A percentile compares a stretch with the other conserved stretches of the same genome.
Conservation (phyloP, 2,329 filamentous ascomycete species). For the Fusarium papillatum region DNA sequence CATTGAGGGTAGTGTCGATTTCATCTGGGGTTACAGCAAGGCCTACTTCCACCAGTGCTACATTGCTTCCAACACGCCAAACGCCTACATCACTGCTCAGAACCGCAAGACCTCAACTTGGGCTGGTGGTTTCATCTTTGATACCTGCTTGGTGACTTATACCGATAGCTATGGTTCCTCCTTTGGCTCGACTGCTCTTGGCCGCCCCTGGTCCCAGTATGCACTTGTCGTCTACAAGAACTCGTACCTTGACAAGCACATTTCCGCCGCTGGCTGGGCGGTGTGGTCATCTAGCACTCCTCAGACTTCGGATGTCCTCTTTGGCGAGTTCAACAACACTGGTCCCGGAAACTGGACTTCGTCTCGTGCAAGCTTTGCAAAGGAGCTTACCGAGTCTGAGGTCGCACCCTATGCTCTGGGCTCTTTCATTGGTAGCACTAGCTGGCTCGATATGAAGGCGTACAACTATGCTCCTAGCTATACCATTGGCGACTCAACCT, state of each 20-base stretch:
- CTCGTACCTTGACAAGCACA: slow-evolving; percentile 57
- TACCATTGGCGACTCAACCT: slow-evolving; percentile 4
- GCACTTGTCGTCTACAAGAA: slow-evolving; percentile 62
- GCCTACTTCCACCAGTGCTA: slow-evolving; percentile 54
- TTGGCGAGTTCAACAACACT: slow-evolving; percentile 71
- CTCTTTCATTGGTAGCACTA: slow-evolving; percentile 36
- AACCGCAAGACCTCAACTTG: slow-evolving; percentile 45
- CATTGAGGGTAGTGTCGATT: slow-evolving; percentile 45
- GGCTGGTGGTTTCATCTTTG: slow-evolving; percentile 50
- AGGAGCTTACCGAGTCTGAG: slow-evolving; percentile 36
- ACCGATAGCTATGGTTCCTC: slow-evolving; percentile 43
- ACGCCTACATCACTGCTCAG: slow-evolving; percentile 49
- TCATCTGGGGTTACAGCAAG: slow-evolving; percentile 48
- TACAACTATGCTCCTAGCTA: slow-evolving; percentile 42
- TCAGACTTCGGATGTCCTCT: slow-evolving; percentile 65
- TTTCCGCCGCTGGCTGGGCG: slow-evolving; percentile 45
- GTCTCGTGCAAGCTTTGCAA: slow-evolving; percentile 38
- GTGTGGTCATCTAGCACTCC: slow-evolving; percentile 71
- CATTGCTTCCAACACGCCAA: slow-evolving; percentile 51
- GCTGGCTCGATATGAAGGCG: slow-evolving; percentile 41
- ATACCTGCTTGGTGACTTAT: slow-evolving; percentile 46
- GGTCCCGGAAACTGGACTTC: slow-evolving; percentile 52
- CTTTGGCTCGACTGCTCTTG: slow-evolving; percentile 57
- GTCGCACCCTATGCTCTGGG: slow-evolving; percentile 31
- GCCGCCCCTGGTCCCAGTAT: slow-evolving; percentile 61